Evolutionary conservation across 2,329 filamentous ascomycete species (phyloP).

Genomic region (Karstenula rhodostoma): DNA sequence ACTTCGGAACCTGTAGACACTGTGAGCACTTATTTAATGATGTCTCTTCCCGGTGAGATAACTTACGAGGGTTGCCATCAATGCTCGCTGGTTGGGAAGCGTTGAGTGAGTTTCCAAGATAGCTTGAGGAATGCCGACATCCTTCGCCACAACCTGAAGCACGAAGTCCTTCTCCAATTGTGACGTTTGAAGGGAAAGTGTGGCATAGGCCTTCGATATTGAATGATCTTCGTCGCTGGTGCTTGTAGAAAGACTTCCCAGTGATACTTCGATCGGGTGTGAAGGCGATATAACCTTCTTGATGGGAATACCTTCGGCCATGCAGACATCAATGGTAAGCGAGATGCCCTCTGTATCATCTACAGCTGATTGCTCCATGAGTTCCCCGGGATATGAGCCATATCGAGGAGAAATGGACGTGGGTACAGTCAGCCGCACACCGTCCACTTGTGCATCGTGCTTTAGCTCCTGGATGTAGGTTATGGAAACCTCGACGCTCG

Average conservation of each 20-base stretch:
- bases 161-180: slow-evolving; percentile 72
- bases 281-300: slow-evolving; percentile 69
- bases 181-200: slow-evolving; percentile 59
- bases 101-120: slow-evolving; percentile 70
- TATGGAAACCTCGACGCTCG: slow-evolving; percentile 66
- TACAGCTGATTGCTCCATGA: slow-evolving; percentile 18
- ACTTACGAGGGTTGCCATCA: slow-evolving; percentile 69
- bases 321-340: slow-evolving; percentile 64
- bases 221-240: slow-evolving; percentile 55
- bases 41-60: neutral
- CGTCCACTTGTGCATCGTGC: slow-evolving; percentile 71
- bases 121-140: slow-evolving; percentile 65
- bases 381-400: slow-evolving; percentile 52
- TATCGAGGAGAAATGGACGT: slow-evolving; percentile 72
- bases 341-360: slow-evolving; percentile 51
- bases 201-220: slow-evolving; percentile 67
- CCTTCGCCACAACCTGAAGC: slow-evolving; percentile 67
- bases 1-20: slow-evolving; percentile 62
- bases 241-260: slow-evolving; percentile 63
- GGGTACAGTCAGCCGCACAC: slow-evolving; percentile 71
- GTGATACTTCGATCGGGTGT: slow-evolving; percentile 69
- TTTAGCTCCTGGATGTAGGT: slow-evolving; percentile 73
- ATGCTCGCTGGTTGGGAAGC: slow-evolving; percentile 65
- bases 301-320: slow-evolving; percentile 63
- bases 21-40: neutral